Percentiles rank a stretch among this genome's conserved stretches.
Conservation (phyloP, 495 filamentous ascomycete genomes). For the Niebla homalea region DNA sequence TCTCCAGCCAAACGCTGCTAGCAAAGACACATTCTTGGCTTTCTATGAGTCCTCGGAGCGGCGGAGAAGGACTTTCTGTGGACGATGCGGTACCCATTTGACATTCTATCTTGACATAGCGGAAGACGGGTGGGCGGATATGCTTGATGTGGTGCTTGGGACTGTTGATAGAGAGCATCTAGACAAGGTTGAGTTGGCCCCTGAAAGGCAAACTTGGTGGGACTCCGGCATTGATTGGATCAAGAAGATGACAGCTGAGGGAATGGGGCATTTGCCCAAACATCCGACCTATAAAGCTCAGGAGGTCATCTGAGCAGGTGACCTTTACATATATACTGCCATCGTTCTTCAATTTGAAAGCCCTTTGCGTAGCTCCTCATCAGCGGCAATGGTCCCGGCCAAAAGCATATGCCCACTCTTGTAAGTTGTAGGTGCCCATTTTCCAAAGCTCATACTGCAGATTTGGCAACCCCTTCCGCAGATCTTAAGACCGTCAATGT, state of each 20-base stretch:
- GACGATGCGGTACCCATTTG: slow-evolving; percentile 14
- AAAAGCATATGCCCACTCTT: no score
- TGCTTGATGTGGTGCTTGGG: slow-evolving; percentile 10
- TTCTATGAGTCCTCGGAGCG: slow-evolving; percentile 7
- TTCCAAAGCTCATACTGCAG: no score
- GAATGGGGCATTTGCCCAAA: no score
- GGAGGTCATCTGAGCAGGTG: no score
- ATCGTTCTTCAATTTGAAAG: no score
- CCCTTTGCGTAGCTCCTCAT: no score
- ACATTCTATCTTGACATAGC: slow-evolving; percentile 4
- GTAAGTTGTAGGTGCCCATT: no score
- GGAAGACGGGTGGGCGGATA: slow-evolving; percentile 3
- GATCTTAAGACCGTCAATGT: no score
- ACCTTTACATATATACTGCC: no score
- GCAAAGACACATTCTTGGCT: background rate
- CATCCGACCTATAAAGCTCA: no score
- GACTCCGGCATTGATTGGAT: slow-evolving; percentile 14
- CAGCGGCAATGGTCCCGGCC: no score
- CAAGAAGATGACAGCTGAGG: background rate
- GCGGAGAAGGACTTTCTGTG: slow-evolving; percentile 13
- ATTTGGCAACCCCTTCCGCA: no score
- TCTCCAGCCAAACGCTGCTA: background rate
- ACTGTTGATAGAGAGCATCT: slow-evolving; percentile 13
- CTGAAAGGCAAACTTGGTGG: slow-evolving; percentile 16
- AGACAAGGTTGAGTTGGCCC: slow-evolving; percentile 9